These are phyloP conservation scores for Fusarium subglutinans DNA, from an alignment of 2,329 filamentous ascomycete species.

Conservation along the genomic window DNA sequence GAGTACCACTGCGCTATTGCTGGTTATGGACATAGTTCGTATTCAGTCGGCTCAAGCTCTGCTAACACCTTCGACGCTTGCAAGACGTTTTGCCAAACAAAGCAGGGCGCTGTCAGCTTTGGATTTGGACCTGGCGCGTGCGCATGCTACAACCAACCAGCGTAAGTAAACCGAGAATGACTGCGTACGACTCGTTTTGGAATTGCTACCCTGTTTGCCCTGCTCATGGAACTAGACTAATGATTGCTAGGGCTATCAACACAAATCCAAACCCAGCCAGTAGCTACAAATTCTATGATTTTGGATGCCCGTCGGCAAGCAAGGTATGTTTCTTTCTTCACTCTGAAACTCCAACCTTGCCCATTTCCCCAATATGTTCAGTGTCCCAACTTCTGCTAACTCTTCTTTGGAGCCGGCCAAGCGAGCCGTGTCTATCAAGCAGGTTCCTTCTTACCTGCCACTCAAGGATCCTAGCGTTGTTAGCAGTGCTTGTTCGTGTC, in stretches of 20 bases:
- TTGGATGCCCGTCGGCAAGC: background rate
- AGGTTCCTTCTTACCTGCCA: background rate
- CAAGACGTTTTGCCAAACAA: background rate
- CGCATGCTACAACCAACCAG: rapidly evolving
- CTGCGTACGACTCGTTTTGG: rapidly evolving
- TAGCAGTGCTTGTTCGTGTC: background rate
- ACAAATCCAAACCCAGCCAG: rapidly evolving
- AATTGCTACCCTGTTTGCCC: rapidly evolving
- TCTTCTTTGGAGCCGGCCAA: background rate
- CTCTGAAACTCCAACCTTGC: too few species aligned
- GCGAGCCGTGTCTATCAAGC: background rate
- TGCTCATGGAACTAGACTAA: background rate
- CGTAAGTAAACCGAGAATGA: background rate
- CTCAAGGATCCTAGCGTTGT: background rate
- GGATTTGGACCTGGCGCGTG: rapidly evolving
- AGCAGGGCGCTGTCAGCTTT: background rate
- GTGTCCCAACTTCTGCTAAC: background rate
- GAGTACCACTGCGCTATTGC: background rate
- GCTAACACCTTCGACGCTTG: background rate
- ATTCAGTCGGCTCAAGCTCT: background rate
- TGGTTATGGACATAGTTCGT: background rate
- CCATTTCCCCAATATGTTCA: too few species aligned
- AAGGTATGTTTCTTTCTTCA: too few species aligned
- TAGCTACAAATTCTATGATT: background rate
- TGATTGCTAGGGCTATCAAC: background rate